Conservation (phyloP, 2,329 filamentous ascomycete genomes). For the Anthostomella pinea region DNA sequence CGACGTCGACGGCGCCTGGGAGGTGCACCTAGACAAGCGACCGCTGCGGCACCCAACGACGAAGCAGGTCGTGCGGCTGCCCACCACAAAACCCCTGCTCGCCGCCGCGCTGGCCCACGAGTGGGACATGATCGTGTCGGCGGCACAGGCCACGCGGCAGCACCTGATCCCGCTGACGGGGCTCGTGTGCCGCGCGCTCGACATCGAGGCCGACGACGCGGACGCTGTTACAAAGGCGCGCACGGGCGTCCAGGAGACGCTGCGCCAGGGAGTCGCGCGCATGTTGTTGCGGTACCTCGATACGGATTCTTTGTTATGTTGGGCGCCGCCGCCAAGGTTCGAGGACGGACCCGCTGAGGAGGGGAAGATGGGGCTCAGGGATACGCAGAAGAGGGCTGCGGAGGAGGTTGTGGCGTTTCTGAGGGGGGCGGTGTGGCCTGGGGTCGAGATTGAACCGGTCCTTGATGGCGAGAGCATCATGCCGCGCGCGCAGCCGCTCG, state of each 20-base stretch:
- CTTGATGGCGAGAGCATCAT: constrained; percentile 76
- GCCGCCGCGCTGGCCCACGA: constrained; percentile 85
- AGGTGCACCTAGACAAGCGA: constrained; percentile 73
- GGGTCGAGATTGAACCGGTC: constrained; percentile 73
- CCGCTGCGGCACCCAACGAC: constrained; percentile 75
- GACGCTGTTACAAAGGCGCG: constrained; percentile 9
- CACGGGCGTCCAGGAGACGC: constrained; percentile 35
- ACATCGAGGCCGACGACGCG: constrained; percentile 70
- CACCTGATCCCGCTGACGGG: constrained; percentile 91
- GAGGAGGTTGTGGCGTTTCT: constrained; percentile 70
- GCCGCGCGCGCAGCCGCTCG: constrained; percentile 68
- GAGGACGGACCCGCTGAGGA: constrained; percentile 39
- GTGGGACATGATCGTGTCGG: constrained; percentile 82
- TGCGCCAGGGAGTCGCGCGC: constrained; percentile 62
- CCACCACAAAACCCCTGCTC: constrained; percentile 72
- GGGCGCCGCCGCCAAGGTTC: constrained; percentile 60
- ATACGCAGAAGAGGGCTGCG: constrained; percentile 68
- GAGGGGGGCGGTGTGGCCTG: constrained; percentile 75
- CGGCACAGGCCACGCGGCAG: constrained; percentile 78
- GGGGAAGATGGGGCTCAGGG: constrained; percentile 62
- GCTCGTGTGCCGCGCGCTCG: constrained; percentile 76
- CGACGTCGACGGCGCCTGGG: constrained; percentile 58
- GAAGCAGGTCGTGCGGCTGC: constrained; percentile 69
- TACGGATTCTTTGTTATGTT: constrained; percentile 91
- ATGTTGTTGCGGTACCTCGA: constrained; percentile 82